phyloP scores from a whole-genome alignment of 1,139 yeast species.

The Pichia kudriavzevii region DNA sequence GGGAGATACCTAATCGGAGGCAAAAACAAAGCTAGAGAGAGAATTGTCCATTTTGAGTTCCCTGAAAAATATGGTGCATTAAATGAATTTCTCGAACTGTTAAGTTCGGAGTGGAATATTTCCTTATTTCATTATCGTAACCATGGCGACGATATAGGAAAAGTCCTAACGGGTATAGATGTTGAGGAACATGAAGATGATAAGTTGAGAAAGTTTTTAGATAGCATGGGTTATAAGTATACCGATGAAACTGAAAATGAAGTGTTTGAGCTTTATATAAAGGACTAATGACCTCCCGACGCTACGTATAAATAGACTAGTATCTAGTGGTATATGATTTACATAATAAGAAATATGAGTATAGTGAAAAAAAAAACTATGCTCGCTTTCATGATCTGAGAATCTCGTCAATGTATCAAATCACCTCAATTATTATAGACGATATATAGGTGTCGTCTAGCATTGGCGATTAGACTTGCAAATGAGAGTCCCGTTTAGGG shows the following conservation, averaged over 20 bases:
- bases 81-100: slow-evolving; percentile 61
- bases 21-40: slow-evolving; percentile 62
- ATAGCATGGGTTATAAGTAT: slow-evolving; percentile 66
- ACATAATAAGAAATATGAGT: no score
- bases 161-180: slow-evolving; percentile 80
- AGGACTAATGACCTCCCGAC: no score
- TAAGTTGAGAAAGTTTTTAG: slow-evolving; percentile 60
- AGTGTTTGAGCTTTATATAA: slow-evolving; percentile 69
- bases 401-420: no score
- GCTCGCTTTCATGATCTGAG: no score
- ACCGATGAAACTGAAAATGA: slow-evolving; percentile 77
- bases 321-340: no score
- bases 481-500: slow-evolving; percentile 6
- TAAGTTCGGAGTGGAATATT: slow-evolving; percentile 80
- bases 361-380: no score
- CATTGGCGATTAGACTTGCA: no score
- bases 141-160: slow-evolving; percentile 91
- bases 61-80: slow-evolving; percentile 97
- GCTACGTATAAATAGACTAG: no score
- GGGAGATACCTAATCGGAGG: slow-evolving; percentile 97
- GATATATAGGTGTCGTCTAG: no score
- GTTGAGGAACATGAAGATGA: slow-evolving; percentile 67
- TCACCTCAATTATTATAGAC: no score
- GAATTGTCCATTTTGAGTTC: slow-evolving; percentile 78
- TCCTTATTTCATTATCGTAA: slow-evolving; percentile 93